Percentiles rank a stretch among this genome's conserved stretches.
Evolutionary conservation across 768 basidiomycete species (phyloP).

Genomic region (Leccinum incarnatum): DNA sequence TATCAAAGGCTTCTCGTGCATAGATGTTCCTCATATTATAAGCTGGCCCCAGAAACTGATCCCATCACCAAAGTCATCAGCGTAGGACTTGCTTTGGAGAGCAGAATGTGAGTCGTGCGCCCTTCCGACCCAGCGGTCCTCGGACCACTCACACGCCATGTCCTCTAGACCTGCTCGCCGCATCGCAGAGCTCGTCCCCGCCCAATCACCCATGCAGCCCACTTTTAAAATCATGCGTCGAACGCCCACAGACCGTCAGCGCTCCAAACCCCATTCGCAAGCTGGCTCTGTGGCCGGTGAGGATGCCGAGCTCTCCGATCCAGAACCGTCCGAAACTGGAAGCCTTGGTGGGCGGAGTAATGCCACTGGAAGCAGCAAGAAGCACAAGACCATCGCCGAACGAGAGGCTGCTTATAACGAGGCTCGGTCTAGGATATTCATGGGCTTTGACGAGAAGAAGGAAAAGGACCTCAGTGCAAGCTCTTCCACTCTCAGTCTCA

Average conservation of each 20-base stretch:
- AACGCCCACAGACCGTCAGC: conserved; percentile 49
- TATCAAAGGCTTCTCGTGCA: conserved; percentile 87
- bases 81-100: conserved; percentile 57
- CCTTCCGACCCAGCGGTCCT: not conserved
- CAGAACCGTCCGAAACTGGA: conserved; percentile 79
- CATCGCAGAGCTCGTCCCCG: conserved; percentile 74
- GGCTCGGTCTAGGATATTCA: conserved; percentile 83
- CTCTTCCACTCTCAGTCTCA: conserved; percentile 70
- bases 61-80: conserved; percentile 57
- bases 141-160: conserved; percentile 13
- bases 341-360: conserved; percentile 70
- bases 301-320: conserved; percentile 74
- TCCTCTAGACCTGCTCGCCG: conserved; percentile 60
- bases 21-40: conserved; percentile 81
- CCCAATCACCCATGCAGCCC: conserved; percentile 66
- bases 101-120: conserved; percentile 62
- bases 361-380: conserved; percentile 59
- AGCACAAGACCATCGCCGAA: conserved; percentile 77
- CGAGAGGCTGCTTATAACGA: conserved; percentile 89
- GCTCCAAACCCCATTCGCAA: conserved; percentile 63
- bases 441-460: conserved; percentile 74
- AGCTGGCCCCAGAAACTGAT: conserved; percentile 69
- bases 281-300: conserved; percentile 71
- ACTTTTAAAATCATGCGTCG: conserved; percentile 89
- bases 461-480: conserved; percentile 73